Base-by-base conservation (phyloP, 163 green algal species). In the Volvox carteri region DNA sequence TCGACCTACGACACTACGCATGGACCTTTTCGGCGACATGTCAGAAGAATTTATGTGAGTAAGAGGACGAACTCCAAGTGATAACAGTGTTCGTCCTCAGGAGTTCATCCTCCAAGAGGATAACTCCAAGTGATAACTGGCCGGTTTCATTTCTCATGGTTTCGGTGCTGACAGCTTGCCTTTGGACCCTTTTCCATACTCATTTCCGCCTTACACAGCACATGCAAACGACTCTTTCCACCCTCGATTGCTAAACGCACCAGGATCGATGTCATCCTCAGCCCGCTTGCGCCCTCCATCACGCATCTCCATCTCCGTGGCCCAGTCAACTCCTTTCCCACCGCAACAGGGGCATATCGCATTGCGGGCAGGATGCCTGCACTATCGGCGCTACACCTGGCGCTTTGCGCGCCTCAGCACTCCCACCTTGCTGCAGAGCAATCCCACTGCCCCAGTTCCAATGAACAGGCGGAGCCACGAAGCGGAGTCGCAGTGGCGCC, bases 41-140 rank as follows among this genome's bases (percentile, higher is more conserved):
- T 48, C 72, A 79, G 23, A 41, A 21, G 25, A 62, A 19, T 62
- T 41, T 4, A 41, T 79, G 73, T 80, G 42, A 80, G 73, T 80
- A 48, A 46, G 3, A 65, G 7, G 25, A 65, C 5, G n/a, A n/a
- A n/a, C n/a, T n/a, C n/a, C n/a, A n/a, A n/a, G n/a, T n/a, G n/a
- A n/a, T n/a, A n/a, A n/a, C n/a, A n/a, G n/a, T n/a, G n/a, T n/a
- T n/a, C n/a, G n/a, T n/a, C n/a, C n/a, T n/a, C n/a, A n/a, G n/a
- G n/a, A n/a, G n/a, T n/a, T n/a, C n/a, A n/a, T n/a, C n/a, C n/a
- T n/a, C n/a, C n/a, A n/a, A n/a, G n/a, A n/a, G n/a, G n/a, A n/a
- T n/a, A n/a, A n/a, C n/a, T n/a, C n/a, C n/a, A n/a, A n/a, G n/a
- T n/a, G n/a, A n/a, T n/a, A n/a, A 65, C 28, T 30, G 3, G 8